A percentile compares a stretch with the other conserved stretches of the same genome.
These are phyloP conservation scores for Cokeromyces recurvatus DNA, from an alignment of 371 early-diverging fungal genomes.

Conservation along the genomic window DNA sequence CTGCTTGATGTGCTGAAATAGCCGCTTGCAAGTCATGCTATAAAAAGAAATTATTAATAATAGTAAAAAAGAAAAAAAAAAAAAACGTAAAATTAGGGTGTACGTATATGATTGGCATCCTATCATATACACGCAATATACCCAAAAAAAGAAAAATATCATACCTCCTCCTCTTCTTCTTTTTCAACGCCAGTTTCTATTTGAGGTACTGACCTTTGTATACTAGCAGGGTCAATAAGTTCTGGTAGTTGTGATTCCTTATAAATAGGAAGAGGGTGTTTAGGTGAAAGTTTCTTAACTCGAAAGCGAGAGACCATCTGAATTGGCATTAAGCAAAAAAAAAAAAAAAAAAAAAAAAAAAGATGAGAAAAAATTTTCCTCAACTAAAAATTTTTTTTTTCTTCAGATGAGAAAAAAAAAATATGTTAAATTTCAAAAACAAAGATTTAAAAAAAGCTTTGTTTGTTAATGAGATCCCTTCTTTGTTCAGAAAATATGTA, in stretches of 20 bases:
- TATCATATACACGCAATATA: not conserved
- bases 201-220: conserved; percentile 57
- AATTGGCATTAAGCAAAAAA: not conserved
- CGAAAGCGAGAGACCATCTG: conserved; percentile 62
- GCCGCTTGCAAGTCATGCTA: conserved; percentile 97
- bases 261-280: conserved; percentile 55
- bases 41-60: conserved; percentile 42
- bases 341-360: not conserved
- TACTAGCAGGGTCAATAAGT: conserved; percentile 50
- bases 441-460: too few relatives aligned
- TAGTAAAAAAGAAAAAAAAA: conserved; percentile 10
- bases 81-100: conserved; percentile 1
- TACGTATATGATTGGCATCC: conserved; percentile 15
- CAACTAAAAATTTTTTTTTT: too few relatives aligned
- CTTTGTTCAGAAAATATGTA: not conserved
- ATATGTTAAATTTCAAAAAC: not conserved
- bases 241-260: conserved; percentile 58
- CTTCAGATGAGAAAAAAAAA: not conserved
- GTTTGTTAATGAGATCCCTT: too few relatives aligned
- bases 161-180: conserved; percentile 83
- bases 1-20: conserved; percentile 74
- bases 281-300: conserved; percentile 59
- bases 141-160: not conserved
- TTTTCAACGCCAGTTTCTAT: conserved; percentile 91
- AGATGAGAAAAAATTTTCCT: too few relatives aligned